phyloP scores from a whole-genome alignment of 2,329 filamentous ascomycete genomes.

The Talaromyces marneffei region DNA sequence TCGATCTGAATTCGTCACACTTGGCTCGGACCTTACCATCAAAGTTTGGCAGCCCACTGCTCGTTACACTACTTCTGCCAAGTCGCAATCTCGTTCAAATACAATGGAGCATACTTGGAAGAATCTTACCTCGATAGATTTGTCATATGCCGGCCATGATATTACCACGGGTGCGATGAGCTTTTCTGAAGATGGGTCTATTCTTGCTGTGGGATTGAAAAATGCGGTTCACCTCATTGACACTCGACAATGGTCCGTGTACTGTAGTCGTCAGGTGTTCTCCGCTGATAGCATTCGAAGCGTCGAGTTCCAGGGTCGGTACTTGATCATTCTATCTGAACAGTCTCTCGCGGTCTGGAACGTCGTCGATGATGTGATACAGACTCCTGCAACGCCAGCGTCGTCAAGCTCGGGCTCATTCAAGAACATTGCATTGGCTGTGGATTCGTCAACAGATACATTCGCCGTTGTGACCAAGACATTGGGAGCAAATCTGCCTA shows the following conservation, averaged over 20 bases:
- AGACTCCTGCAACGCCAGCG: constrained; percentile 2
- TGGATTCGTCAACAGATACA: constrained; percentile 59
- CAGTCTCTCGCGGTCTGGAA: constrained; percentile 70
- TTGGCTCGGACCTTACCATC: constrained; percentile 73
- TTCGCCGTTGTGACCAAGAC: constrained; percentile 53
- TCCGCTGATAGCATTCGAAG: constrained; percentile 60
- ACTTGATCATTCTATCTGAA: constrained; percentile 68
- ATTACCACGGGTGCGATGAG: constrained; percentile 42
- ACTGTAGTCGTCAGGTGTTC: constrained; percentile 61
- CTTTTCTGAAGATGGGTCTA: constrained; percentile 79
- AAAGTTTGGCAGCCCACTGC: constrained; percentile 75
- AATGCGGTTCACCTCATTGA: constrained; percentile 71
- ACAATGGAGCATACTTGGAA: constrained; percentile 66
- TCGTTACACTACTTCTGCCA: constrained; percentile 62
- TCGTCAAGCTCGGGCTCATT: not conserved
- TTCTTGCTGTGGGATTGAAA: constrained; percentile 58
- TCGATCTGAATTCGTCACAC: constrained; percentile 69
- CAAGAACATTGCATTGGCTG: constrained; percentile 50
- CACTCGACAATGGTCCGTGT: constrained; percentile 60
- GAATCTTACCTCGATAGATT: constrained; percentile 40
- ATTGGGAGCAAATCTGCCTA: constrained; percentile 30
- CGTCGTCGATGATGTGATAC: constrained; percentile 60
- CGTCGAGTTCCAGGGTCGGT: constrained; percentile 66
- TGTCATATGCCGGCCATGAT: constrained; percentile 45
- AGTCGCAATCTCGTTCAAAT: constrained; percentile 42